These are phyloP conservation scores for Rhynchospora breviuscula DNA, from an alignment of 176 grass and related monocot species.

Conservation along the genomic window DNA sequence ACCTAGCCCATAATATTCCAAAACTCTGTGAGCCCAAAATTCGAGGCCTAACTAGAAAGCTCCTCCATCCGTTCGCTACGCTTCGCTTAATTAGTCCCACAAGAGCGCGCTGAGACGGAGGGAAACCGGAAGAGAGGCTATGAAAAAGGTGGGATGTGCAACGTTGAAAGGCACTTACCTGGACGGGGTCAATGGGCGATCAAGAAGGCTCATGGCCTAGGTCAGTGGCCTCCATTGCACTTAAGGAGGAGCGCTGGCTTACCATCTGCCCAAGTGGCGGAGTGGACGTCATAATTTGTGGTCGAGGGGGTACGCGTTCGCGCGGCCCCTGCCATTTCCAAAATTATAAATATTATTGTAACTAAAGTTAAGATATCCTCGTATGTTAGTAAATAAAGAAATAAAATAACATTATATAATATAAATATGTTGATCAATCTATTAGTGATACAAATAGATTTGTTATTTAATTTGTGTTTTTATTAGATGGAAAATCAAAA, in stretches of 20 bases:
- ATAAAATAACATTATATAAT: no score
- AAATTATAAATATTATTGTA: neutral
- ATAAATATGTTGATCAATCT: no score
- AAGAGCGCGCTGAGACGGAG: neutral
- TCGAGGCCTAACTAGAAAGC: no score
- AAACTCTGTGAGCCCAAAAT: no score
- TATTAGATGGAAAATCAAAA: no score
- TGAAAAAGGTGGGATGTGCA: neutral
- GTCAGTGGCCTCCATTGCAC: slow-evolving; percentile 33
- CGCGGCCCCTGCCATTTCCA: slow-evolving; percentile 14
- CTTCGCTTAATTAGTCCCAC: neutral
- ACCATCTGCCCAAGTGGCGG: slow-evolving; percentile 21
- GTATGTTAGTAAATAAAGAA: no score
- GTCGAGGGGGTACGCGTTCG: slow-evolving; percentile 26
- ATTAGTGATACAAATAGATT: no score
- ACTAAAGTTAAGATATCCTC: no score
- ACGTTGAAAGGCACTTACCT: neutral
- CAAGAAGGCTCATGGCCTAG: neutral
- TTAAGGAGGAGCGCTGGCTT: slow-evolving; percentile 17
- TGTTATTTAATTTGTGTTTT: no score
- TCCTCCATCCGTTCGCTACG: no score
- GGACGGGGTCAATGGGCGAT: neutral
- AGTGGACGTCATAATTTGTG: slow-evolving; percentile 41
- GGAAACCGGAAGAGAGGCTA: neutral
- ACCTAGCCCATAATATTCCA: no score